phyloP scores from a whole-genome alignment of 495 filamentous ascomycete genomes.

The Tuber borchii region DNA sequence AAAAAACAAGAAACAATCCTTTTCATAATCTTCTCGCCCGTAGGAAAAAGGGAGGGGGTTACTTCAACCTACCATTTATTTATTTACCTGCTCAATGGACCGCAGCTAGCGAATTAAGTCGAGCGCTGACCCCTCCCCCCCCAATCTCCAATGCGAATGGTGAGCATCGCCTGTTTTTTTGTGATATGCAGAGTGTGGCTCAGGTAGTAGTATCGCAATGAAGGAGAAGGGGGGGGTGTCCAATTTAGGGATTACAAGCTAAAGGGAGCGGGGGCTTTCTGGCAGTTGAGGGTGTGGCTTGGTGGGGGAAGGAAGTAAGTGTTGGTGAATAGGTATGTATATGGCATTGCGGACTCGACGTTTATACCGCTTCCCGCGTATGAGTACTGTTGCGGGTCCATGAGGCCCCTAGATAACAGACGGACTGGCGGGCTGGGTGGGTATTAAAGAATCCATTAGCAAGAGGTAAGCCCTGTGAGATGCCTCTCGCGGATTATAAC shows the following conservation, averaged over 20 bases:
- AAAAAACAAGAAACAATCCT: not conserved
- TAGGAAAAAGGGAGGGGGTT: not conserved
- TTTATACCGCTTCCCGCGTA: not conserved
- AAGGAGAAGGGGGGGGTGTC: not conserved
- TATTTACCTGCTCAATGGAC: not conserved
- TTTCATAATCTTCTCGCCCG: slow-evolving; percentile 1
- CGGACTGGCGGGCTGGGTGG: not conserved
- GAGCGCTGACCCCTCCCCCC: not conserved
- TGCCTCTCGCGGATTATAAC: not conserved
- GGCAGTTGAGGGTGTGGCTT: not conserved
- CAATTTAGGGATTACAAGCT: not conserved
- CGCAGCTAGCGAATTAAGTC: not conserved
- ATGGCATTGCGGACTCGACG: not conserved
- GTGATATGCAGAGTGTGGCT: not conserved
- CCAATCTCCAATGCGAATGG: not conserved
- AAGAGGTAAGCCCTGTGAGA: not conserved
- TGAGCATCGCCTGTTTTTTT: not conserved
- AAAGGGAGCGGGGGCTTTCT: not conserved
- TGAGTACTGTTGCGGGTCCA: not conserved
- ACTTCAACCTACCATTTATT: not conserved
- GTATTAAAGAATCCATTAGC: not conserved
- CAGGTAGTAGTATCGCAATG: not conserved
- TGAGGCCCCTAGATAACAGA: not conserved
- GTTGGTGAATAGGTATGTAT: not conserved
- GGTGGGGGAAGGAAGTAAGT: not conserved